Evolutionary conservation across 495 filamentous ascomycete genomes (phyloP).

Genomic region (Letharia columbiana): DNA sequence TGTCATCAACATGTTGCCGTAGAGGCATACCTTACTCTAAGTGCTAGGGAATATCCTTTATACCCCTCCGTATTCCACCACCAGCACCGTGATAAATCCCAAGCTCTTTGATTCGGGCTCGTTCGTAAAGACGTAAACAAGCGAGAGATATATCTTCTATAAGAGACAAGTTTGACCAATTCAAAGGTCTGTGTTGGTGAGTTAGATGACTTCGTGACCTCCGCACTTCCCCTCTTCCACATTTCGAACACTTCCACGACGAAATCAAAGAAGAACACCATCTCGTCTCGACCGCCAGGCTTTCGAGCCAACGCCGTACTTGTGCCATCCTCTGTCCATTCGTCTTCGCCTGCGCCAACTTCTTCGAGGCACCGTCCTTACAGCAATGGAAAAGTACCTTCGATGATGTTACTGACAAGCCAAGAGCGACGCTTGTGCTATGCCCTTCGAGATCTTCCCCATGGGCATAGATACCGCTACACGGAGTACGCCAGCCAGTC

Average conservation of each 20-base stretch:
- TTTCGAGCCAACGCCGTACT: not conserved
- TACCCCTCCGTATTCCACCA: too few species aligned
- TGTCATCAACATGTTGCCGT: not conserved
- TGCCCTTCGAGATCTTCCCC: constrained; percentile 62
- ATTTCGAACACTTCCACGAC: not conserved
- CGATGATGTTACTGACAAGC: constrained; percentile 20
- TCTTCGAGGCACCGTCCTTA: not conserved
- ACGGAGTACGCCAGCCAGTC: constrained; percentile 55
- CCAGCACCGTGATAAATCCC: not conserved
- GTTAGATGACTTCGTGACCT: not conserved
- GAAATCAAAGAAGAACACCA: not conserved
- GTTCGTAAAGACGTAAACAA: not conserved
- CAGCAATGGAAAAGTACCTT: constrained; percentile 5
- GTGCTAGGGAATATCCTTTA: not conserved
- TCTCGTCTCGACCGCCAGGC: not conserved
- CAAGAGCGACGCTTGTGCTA: constrained; percentile 67
- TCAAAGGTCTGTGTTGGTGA: not conserved
- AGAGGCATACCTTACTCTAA: not conserved
- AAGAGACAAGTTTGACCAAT: not conserved
- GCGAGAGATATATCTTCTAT: not conserved
- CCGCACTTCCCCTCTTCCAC: not conserved
- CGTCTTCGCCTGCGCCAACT: not conserved
- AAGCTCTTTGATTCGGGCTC: not conserved
- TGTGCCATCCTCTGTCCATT: not conserved
- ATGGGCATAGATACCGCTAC: constrained; percentile 62